These are phyloP conservation scores for Helotiales sp. DNA, from an alignment of 2,329 filamentous ascomycete genomes.

Conservation along the genomic window DNA sequence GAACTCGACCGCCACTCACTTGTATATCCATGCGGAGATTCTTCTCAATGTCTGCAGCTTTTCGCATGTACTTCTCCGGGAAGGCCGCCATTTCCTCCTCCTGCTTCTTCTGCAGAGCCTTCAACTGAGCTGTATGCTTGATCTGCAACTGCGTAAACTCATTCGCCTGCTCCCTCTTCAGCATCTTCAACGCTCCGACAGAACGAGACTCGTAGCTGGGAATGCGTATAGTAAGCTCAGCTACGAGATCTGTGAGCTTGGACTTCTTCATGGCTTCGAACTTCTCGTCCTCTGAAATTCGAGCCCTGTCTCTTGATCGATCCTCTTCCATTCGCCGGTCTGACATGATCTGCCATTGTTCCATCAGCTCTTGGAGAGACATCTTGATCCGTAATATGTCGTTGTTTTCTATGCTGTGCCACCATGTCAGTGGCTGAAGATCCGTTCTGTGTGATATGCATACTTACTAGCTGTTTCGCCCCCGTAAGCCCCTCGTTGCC, in stretches of 20 bases:
- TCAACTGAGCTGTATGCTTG: background rate
- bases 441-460: background rate
- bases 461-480: background rate
- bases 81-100: background rate
- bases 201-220: conserved; percentile 7
- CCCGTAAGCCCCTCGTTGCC: background rate
- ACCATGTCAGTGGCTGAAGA: background rate
- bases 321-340: conserved; percentile 1
- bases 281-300: background rate
- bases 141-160: background rate
- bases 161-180: background rate
- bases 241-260: background rate
- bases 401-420: background rate
- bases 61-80: background rate
- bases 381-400: background rate
- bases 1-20: no score
- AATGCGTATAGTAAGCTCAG: background rate
- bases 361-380: conserved; percentile 5
- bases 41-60: conserved; percentile 4
- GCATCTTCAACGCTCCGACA: background rate
- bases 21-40: background rate
- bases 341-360: conserved; percentile 4
- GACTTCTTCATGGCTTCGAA: background rate
- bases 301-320: background rate
- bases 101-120: conserved; percentile 1